These are phyloP conservation scores for Penstemon davidsonii DNA, from an alignment of 257 asterid genomes.

Conservation along the genomic window DNA sequence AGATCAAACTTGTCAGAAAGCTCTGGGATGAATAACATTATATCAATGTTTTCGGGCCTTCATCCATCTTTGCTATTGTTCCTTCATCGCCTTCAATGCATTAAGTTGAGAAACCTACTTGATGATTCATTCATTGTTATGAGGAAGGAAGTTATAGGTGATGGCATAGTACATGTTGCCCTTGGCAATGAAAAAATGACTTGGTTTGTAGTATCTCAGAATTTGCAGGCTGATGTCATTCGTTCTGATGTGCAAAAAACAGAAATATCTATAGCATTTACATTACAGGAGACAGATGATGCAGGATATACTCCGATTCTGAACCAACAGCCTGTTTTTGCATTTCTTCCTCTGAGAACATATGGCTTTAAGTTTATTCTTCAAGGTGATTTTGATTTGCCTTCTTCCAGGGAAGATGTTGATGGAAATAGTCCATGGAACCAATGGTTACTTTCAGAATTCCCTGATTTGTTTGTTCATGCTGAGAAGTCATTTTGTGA, in stretches of 20 bases:
- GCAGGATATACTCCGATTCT: conserved; percentile 64
- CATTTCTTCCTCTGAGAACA: conserved; percentile 95
- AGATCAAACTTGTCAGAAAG: conserved; percentile 54
- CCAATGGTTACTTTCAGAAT: conserved; percentile 88
- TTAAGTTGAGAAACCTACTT: conserved; percentile 67
- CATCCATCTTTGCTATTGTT: conserved; percentile 88
- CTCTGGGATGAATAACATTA: conserved; percentile 52
- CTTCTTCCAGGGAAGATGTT: conserved; percentile 98
- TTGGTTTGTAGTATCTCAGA: conserved; percentile 83
- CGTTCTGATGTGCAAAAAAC: conserved; percentile 68
- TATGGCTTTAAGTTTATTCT: conserved; percentile 91
- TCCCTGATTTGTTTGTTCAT: conserved; percentile 77
- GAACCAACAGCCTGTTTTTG: conserved; percentile 91
- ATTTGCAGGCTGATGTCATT: conserved; percentile 54
- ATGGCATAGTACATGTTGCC: conserved; percentile 80
- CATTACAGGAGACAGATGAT: conserved; percentile 56
- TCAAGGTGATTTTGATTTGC: conserved; percentile 95
- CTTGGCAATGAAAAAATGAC: conserved; percentile 71
- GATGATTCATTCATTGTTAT: conserved; percentile 66
- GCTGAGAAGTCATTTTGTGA: conserved; percentile 73
- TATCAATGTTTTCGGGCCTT: conserved; percentile 88
- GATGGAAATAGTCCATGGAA: conserved; percentile 95
- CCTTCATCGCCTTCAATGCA: conserved; percentile 83
- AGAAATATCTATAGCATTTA: conserved; percentile 86
- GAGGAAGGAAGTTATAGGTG: conserved; percentile 70